phyloP scores from a whole-genome alignment of 2,329 filamentous ascomycete genomes.

The Karstenula rhodostoma region DNA sequence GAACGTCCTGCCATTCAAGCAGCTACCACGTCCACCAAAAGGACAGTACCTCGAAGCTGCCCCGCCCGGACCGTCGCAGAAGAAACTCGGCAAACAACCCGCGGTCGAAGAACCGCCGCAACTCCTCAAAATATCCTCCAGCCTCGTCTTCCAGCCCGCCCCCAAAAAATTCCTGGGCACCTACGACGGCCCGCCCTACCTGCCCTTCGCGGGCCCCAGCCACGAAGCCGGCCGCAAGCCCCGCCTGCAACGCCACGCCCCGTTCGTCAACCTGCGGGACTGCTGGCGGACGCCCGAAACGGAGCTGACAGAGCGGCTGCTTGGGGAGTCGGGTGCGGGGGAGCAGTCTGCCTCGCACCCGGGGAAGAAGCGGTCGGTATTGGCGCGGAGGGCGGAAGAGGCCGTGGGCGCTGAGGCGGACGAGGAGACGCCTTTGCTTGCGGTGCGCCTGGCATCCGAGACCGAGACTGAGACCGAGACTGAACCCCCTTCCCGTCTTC shows the following conservation, averaged over 20 bases:
- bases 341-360: background rate
- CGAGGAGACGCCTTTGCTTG: no score
- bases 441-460: no score
- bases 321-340: background rate
- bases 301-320: background rate
- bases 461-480: background rate
- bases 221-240: no score
- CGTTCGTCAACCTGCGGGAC: background rate
- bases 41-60: background rate
- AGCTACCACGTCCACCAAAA: background rate
- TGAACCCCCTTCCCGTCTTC: background rate
- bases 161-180: background rate
- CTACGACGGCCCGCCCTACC: background rate
- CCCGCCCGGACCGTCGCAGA: background rate
- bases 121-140: background rate
- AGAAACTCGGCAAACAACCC: background rate
- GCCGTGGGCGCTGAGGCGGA: no score
- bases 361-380: background rate
- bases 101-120: background rate
- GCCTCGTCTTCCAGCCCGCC: background rate
- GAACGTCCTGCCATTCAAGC: background rate
- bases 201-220: background rate
- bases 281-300: slow-evolving; percentile 3
- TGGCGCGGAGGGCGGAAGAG: background rate
- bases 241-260: background rate